phyloP scores from a whole-genome alignment of 805 yeast species.

The Ogataea populi-albae region DNA sequence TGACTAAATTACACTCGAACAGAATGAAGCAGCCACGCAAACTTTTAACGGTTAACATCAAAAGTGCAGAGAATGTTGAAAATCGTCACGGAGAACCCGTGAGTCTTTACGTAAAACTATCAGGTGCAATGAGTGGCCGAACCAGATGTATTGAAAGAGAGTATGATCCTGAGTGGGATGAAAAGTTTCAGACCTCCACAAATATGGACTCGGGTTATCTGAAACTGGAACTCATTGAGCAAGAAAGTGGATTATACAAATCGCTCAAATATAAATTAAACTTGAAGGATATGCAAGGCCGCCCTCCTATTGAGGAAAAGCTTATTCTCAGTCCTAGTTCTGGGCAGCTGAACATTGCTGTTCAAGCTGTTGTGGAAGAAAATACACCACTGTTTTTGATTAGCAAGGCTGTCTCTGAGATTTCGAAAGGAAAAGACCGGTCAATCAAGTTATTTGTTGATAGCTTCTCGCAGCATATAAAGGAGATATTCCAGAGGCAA shows the following conservation, averaged over 20 bases:
- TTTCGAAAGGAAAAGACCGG: constrained; percentile 63
- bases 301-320: constrained; percentile 19
- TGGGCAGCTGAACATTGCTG: constrained; percentile 63
- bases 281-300: constrained; percentile 8
- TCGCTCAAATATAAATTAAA: constrained; percentile 15
- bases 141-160: constrained; percentile 64
- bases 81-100: constrained; percentile 29
- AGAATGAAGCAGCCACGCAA: constrained; percentile 9
- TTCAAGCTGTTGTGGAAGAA: constrained; percentile 76
- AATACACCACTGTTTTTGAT: constrained; percentile 78
- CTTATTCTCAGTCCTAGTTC: constrained; percentile 27
- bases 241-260: constrained; percentile 18
- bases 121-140: constrained; percentile 33
- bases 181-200: constrained; percentile 60
- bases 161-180: constrained; percentile 80
- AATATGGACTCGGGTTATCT: constrained; percentile 11
- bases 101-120: constrained; percentile 23
- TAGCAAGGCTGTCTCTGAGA: constrained; percentile 68
- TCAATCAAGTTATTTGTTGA: constrained; percentile 68
- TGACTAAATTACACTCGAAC: constrained; percentile 6
- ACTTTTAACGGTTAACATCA: constrained; percentile 23
- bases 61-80: constrained; percentile 32
- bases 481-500: constrained; percentile 37
- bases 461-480: constrained; percentile 65
- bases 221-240: constrained; percentile 21